These are phyloP conservation scores for Citrus maxima DNA, from an alignment of 345 rosid species.

Conservation along the genomic window DNA sequence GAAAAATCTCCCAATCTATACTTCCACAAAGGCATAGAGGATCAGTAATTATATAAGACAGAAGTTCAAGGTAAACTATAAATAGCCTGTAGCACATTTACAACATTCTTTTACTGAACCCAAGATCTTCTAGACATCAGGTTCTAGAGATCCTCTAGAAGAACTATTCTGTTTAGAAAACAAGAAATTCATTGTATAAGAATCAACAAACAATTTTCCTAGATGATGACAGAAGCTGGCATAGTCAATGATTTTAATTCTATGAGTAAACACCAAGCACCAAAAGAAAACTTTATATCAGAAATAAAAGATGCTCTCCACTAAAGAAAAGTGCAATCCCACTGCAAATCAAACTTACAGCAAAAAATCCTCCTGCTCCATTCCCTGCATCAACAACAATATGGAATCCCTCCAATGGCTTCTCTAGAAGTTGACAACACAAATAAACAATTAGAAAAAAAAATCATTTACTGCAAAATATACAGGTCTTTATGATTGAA, in stretches of 20 bases:
- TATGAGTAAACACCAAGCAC: not conserved
- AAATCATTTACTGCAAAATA: constrained; percentile 10
- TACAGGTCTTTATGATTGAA: not conserved
- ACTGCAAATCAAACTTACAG: constrained; percentile 52
- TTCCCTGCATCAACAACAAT: constrained; percentile 98
- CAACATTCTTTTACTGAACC: not conserved
- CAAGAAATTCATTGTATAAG: not conserved
- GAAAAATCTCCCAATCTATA: not conserved
- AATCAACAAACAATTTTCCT: not conserved
- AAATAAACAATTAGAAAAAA: constrained; percentile 24
- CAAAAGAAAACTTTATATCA: not conserved
- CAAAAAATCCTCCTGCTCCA: constrained; percentile 98
- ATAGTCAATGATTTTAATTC: not conserved
- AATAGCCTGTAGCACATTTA: not conserved
- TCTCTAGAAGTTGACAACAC: constrained; percentile 51
- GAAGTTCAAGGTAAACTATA: not conserved
- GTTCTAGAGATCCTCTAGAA: not conserved
- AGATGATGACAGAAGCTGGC: not conserved
- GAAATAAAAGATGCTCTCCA: not conserved
- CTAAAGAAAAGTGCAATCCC: not conserved
- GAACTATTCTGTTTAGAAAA: not conserved
- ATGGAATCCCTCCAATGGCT: constrained; percentile 96
- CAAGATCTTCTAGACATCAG: not conserved
- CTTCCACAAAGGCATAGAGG: not conserved
- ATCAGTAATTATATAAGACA: not conserved